These are phyloP conservation scores for Apiospora koreana DNA, from an alignment of 2,329 filamentous ascomycete genomes.

Conservation along the genomic window DNA sequence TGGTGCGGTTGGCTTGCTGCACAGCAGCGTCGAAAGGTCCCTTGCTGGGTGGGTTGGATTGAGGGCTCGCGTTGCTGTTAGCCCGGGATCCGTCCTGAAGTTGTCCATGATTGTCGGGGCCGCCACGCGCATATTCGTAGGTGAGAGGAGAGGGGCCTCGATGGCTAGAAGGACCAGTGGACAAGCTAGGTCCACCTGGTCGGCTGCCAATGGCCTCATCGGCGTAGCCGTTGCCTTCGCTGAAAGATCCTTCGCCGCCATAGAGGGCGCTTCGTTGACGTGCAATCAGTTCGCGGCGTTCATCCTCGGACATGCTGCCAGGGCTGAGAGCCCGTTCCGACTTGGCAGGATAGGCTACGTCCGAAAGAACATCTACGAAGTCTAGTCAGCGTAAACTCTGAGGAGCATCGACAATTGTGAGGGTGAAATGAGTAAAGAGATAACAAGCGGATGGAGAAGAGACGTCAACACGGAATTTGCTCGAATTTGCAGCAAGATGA, in stretches of 20 bases:
- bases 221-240: constrained; percentile 65
- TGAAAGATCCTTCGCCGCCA: constrained; percentile 68
- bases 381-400: neutral
- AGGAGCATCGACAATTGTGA: neutral
- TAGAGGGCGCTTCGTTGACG: constrained; percentile 95
- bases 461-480: constrained; percentile 3
- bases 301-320: constrained; percentile 86
- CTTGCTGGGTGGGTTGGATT: constrained; percentile 64
- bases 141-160: constrained; percentile 80
- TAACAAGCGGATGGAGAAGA: neutral
- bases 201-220: constrained; percentile 68
- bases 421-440: neutral
- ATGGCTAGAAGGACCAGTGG: constrained; percentile 62
- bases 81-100: constrained; percentile 61
- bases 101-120: constrained; percentile 47
- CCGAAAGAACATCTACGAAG: constrained; percentile 51
- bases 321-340: constrained; percentile 85
- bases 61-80: constrained; percentile 84
- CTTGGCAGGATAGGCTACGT: constrained; percentile 61
- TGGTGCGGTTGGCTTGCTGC: constrained; percentile 75
- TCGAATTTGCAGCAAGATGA: constrained; percentile 10
- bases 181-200: constrained; percentile 65
- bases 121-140: constrained; percentile 61
- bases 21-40: constrained; percentile 60
- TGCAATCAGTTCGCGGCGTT: constrained; percentile 92